phyloP scores from a whole-genome alignment of 129 eudicot species.

The Flaveria bidentis region DNA sequence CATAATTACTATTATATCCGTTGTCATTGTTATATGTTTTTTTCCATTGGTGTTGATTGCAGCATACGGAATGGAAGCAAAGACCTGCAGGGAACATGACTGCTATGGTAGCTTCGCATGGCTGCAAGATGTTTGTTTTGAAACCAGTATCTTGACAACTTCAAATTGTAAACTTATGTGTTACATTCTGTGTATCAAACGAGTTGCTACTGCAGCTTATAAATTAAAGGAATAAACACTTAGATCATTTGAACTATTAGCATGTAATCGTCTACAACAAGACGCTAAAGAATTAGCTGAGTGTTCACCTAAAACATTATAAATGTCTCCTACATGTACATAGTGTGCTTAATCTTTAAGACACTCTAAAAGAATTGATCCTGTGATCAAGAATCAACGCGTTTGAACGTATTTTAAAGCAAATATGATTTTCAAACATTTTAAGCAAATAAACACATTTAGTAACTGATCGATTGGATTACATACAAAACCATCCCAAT shows the following conservation, averaged over 20 bases:
- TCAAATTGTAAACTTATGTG: background rate
- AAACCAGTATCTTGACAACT: conserved; percentile 49
- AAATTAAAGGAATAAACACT: conserved; percentile 14
- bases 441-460: background rate
- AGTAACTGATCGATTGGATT: too few relatives aligned
- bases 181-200: background rate
- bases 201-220: background rate
- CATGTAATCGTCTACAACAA: background rate
- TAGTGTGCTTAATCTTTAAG: background rate
- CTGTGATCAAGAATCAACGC: too few relatives aligned
- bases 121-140: conserved; percentile 73
- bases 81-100: conserved; percentile 49
- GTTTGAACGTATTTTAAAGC: background rate
- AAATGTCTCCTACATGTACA: background rate
- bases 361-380: too few relatives aligned
- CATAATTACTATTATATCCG: background rate
- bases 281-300: background rate
- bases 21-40: background rate
- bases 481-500: too few relatives aligned
- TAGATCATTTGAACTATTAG: background rate
- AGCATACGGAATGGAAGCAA: conserved; percentile 61
- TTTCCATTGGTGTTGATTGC: background rate
- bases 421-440: background rate
- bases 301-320: background rate
- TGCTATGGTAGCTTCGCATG: conserved; percentile 53